Percentiles rank a stretch among this genome's conserved stretches.
These are phyloP conservation scores for Citrullus colocynthis DNA, from an alignment of 306 rosid genomes.

Conservation along the genomic window DNA sequence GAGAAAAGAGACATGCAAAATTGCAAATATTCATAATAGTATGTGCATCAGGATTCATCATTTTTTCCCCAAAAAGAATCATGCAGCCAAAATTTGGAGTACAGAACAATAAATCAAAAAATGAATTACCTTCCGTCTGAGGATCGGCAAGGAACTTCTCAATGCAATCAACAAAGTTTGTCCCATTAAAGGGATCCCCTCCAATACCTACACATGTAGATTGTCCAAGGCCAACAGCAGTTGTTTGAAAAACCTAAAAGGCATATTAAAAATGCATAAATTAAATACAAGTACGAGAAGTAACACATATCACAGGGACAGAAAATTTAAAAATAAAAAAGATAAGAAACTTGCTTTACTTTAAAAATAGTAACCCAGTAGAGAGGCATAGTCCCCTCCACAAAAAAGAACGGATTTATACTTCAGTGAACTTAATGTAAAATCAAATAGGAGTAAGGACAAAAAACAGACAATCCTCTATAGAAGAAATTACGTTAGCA, in stretches of 20 bases:
- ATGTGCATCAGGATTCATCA: background rate
- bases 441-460: background rate
- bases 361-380: background rate
- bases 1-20: background rate
- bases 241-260: conserved; percentile 89
- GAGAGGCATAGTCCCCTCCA: background rate
- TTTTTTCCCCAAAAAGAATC: background rate
- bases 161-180: conserved; percentile 94
- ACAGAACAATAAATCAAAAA: conserved; percentile 4
- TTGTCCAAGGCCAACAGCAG: conserved; percentile 98
- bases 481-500: background rate
- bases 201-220: conserved; percentile 99
- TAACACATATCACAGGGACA: background rate
- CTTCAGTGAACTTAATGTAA: background rate
- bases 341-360: background rate
- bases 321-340: background rate
- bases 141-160: conserved; percentile 72
- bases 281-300: background rate
- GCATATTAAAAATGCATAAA: background rate
- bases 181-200: conserved; percentile 98
- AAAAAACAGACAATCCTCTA: background rate
- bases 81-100: background rate
- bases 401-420: background rate
- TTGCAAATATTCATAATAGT: background rate
- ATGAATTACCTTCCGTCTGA: conserved; percentile 75